These are phyloP conservation scores for Boletus sensibilis DNA, from an alignment of 768 basidiomycete species.

Conservation along the genomic window DNA sequence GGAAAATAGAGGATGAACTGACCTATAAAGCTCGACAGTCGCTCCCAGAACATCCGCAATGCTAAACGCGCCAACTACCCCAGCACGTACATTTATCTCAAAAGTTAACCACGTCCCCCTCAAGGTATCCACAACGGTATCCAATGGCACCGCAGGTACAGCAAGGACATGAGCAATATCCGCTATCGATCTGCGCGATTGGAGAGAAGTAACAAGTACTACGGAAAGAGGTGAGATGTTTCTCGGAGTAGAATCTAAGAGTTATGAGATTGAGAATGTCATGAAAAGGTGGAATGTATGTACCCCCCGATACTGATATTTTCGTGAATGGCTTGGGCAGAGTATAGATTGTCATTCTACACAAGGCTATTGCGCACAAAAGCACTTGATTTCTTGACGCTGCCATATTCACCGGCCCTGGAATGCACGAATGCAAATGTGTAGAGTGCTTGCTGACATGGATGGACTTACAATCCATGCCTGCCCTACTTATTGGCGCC, in stretches of 20 bases:
- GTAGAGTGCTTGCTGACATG: neutral
- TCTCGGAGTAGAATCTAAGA: slow-evolving; percentile 31
- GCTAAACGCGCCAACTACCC: slow-evolving; percentile 40
- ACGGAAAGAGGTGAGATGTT: slow-evolving; percentile 20
- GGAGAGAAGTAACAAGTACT: slow-evolving; percentile 42
- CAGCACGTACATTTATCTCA: slow-evolving; percentile 41
- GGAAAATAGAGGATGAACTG: neutral
- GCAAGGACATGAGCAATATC: slow-evolving; percentile 62
- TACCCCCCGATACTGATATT: slow-evolving; percentile 18
- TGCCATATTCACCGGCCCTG: slow-evolving; percentile 58
- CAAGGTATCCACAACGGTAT: slow-evolving; percentile 48
- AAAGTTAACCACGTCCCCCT: slow-evolving; percentile 46
- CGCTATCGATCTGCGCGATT: slow-evolving; percentile 49
- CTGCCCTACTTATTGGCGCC: slow-evolving; percentile 40
- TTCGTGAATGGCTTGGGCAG: slow-evolving; percentile 39
- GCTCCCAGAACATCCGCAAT: slow-evolving; percentile 51
- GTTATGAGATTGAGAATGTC: slow-evolving; percentile 17
- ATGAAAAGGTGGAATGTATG: neutral
- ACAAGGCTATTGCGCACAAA: slow-evolving; percentile 51
- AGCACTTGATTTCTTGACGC: slow-evolving; percentile 61
- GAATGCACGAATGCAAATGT: neutral
- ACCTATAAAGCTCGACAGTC: slow-evolving; percentile 40
- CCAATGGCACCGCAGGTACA: slow-evolving; percentile 37
- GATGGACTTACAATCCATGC: slow-evolving; percentile 49
- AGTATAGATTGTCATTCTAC: slow-evolving; percentile 42